Conservation (phyloP, 2,329 filamentous ascomycete genomes). For the Alternaria longipes region DNA sequence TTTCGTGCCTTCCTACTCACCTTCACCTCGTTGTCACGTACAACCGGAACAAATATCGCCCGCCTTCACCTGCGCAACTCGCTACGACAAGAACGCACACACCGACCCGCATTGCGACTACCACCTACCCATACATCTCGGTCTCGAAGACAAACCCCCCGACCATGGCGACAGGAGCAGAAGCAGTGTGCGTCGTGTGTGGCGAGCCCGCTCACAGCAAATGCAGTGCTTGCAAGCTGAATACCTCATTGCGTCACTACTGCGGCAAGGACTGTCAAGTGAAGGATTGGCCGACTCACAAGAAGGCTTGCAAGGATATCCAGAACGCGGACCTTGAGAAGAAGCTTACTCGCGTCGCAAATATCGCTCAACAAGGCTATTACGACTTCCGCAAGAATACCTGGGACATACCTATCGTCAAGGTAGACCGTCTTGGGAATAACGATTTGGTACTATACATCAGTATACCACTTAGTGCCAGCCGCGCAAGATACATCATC, state of each 20-base stretch:
- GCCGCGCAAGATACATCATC: too few species aligned
- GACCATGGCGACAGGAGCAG: not conserved
- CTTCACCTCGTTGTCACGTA: not conserved
- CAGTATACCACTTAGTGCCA: too few species aligned
- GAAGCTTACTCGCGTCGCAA: not conserved
- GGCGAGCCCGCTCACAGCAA: not conserved
- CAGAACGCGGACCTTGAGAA: not conserved
- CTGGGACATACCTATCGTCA: not conserved
- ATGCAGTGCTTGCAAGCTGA: conserved; percentile 8
- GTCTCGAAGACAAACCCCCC: too few species aligned
- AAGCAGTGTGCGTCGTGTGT: conserved; percentile 1
- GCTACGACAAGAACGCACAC: not conserved
- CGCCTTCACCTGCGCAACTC: not conserved
- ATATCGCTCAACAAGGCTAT: conserved; percentile 4
- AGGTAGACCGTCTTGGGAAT: not conserved
- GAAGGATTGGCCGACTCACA: conserved; percentile 8
- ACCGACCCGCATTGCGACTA: rapidly evolving
- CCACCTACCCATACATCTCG: too few species aligned
- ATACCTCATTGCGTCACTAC: not conserved
- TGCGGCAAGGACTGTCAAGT: conserved; percentile 10
- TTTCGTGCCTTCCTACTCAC: not conserved
- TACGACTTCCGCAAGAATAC: conserved; percentile 16
- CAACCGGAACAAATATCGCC: not conserved
- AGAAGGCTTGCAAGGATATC: not conserved
- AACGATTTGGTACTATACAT: too few species aligned